Evolutionary conservation across 495 filamentous ascomycete genomes (phyloP), one percentile per base, ranked within the genome.

Genomic region (Penicillium chermesinum): DNA sequence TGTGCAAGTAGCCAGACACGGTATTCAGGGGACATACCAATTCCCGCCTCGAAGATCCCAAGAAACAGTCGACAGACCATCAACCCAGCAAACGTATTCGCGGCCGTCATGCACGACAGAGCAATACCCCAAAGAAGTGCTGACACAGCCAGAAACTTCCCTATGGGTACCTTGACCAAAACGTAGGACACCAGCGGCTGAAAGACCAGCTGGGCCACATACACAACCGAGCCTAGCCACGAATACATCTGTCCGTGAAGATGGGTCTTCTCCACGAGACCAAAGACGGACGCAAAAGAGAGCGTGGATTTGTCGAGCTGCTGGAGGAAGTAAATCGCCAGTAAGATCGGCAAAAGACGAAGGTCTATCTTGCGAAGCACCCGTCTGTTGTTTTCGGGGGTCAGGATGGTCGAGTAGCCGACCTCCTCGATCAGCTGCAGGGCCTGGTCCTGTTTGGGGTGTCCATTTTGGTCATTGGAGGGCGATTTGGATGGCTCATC

Each of bases 11-110:
- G 4, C 20, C n/a, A n/a, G n/a, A n/a, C n/a, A n/a, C n/a, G n/a
- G n/a, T n/a, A 17, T 35, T n/a, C 7, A 38, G 16, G 39, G 35
- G 15, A 61, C 69, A 42, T 18, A 72, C 69, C 66, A 38, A 72
- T 60, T n/a, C 67, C 67, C 7, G 69, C 63, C 52, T 87, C 84
- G 57, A 84, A 86, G 15, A 79, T 64, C 16, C 84, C 84, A 4
- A 86, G 65, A 18, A 87, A 69, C 17, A 81, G 76, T 7, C 84
- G 76, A 22, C 79, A 79, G 10, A 70, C 64, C 21, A 83, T 60
- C 16, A 87, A 61, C 0, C 72, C 74, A 2, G 61, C 53, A 53
- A 86, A 86, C 41, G 62, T 73, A 17, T 69, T 72, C 34, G 76
- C 77, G 1, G 79, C 75, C 1, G 82, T 63, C 82, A 64, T 82